Evolutionary conservation across 805 yeast genomes (phyloP).

Genomic region (Metschnikowia colocasiae): DNA sequence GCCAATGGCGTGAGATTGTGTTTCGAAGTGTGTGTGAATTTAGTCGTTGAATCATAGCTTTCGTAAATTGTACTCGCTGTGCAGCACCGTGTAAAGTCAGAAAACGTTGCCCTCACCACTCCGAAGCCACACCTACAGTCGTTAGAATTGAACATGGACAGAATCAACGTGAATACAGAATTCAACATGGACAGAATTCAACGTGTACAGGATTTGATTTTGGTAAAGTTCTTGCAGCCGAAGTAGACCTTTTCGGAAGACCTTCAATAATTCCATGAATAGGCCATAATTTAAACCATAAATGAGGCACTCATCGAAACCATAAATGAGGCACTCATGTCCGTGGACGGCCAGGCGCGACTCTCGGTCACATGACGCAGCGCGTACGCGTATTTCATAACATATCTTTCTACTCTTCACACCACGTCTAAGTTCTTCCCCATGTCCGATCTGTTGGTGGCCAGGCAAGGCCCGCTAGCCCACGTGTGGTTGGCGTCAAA

Average conservation of each 20-base stretch:
- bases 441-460: constrained; percentile 27
- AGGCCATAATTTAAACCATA: too few species aligned
- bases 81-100: neutral
- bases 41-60: neutral
- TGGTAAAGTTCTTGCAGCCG: too few species aligned
- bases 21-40: neutral
- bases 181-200: too few species aligned
- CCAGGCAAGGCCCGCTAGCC: constrained; percentile 80
- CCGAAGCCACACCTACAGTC: too few species aligned
- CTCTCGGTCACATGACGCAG: neutral
- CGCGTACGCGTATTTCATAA: constrained; percentile 8
- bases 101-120: neutral
- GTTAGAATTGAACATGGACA: too few species aligned
- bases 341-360: too few species aligned
- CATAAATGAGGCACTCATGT: too few species aligned
- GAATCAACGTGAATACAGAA: too few species aligned
- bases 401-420: neutral
- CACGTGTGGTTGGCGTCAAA: constrained; percentile 93
- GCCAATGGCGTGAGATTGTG: neutral
- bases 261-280: too few species aligned
- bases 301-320: too few species aligned
- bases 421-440: neutral
- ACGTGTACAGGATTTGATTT: too few species aligned
- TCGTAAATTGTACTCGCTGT: neutral
- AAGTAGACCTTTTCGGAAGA: too few species aligned